These are phyloP conservation scores for Lyophyllum atratum DNA, from an alignment of 768 basidiomycete species.

Conservation along the genomic window DNA sequence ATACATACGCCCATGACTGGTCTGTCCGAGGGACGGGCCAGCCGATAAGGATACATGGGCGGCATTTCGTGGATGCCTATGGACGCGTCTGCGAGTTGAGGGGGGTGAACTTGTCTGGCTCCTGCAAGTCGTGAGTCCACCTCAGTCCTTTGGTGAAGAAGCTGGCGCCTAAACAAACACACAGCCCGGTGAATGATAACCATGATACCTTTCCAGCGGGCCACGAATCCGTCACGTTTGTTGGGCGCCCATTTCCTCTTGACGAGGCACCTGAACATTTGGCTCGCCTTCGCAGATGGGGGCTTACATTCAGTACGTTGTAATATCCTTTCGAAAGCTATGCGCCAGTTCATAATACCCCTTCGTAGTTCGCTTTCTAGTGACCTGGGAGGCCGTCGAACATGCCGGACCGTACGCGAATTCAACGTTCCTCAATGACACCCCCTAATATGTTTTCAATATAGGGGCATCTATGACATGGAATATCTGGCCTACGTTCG, in stretches of 20 bases:
- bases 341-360: not conserved
- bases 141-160: constrained; percentile 1
- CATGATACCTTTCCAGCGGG: constrained; percentile 68
- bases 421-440: not conserved
- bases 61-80: constrained; percentile 80
- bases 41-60: constrained; percentile 58
- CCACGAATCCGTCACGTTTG: constrained; percentile 73
- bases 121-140: constrained; percentile 71
- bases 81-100: constrained; percentile 80
- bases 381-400: constrained; percentile 98
- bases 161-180: constrained; percentile 5
- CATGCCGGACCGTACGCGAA: constrained; percentile 87
- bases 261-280: constrained; percentile 87
- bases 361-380: constrained; percentile 77
- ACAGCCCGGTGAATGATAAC: constrained; percentile 69
- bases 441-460: not conserved
- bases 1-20: constrained; percentile 77
- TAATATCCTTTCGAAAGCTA: not conserved
- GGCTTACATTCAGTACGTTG: constrained; percentile 77
- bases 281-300: constrained; percentile 80
- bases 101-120: constrained; percentile 86
- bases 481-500: constrained; percentile 84
- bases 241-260: constrained; percentile 89
- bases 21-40: constrained; percentile 57
- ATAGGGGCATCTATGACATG: constrained; percentile 80